Evolutionary conservation across 768 basidiomycete genomes (phyloP).

Genomic region (Lyophyllum atratum): DNA sequence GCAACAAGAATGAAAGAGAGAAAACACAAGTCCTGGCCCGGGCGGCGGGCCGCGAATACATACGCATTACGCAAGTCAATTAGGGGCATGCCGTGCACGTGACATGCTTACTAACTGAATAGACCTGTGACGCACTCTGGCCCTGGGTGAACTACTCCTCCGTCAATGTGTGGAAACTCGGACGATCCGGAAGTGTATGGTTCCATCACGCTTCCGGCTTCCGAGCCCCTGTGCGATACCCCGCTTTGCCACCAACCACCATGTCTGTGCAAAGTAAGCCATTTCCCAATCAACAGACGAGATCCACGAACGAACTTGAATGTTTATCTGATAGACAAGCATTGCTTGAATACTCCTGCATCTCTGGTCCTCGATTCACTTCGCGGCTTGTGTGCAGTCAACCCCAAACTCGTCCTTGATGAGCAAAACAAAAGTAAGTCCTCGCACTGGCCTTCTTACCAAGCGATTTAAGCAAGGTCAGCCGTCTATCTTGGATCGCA

Average conservation of each 20-base stretch:
- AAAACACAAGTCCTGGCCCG: slow-evolving; percentile 9
- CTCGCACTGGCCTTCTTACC: slow-evolving; percentile 3
- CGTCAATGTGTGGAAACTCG: neutral
- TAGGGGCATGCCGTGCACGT: neutral
- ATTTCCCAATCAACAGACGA: neutral
- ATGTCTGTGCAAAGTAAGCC: slow-evolving; percentile 41
- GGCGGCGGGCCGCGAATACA: no score
- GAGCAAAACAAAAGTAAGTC: slow-evolving; percentile 64
- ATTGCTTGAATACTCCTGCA: slow-evolving; percentile 74
- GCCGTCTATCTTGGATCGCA: slow-evolving; percentile 63
- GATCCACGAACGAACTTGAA: neutral
- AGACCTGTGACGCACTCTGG: neutral
- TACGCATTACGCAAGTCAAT: slow-evolving; percentile 10
- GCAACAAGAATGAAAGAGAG: slow-evolving; percentile 13
- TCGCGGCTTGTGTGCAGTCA: slow-evolving; percentile 66
- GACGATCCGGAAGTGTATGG: neutral
- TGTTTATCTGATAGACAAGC: slow-evolving; percentile 49
- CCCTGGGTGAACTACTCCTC: neutral
- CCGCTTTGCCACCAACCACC: slow-evolving; percentile 19
- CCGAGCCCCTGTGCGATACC: neutral
- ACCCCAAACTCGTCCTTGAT: slow-evolving; percentile 75
- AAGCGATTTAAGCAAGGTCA: slow-evolving; percentile 24
- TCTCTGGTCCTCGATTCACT: slow-evolving; percentile 80
- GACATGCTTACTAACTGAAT: slow-evolving; percentile 5
- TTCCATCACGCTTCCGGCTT: neutral